phyloP scores from a whole-genome alignment of 768 basidiomycete species.

The Suillus discolor region DNA sequence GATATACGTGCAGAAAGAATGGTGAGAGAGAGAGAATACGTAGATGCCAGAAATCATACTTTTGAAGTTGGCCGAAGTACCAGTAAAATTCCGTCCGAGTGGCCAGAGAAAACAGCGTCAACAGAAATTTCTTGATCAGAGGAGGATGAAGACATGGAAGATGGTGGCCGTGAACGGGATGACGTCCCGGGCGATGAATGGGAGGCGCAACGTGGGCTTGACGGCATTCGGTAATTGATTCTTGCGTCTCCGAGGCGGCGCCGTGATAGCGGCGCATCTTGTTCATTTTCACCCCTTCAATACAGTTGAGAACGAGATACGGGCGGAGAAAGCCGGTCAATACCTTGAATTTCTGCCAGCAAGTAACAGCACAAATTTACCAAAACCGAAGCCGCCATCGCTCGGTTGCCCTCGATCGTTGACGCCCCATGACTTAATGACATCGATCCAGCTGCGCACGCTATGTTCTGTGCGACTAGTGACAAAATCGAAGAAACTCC shows the following conservation, averaged over 20 bases:
- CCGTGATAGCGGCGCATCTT: slow-evolving; percentile 32
- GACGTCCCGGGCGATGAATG: slow-evolving; percentile 2
- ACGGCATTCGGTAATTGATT: slow-evolving; percentile 17
- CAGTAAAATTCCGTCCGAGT: slow-evolving; percentile 83
- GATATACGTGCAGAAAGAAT: background rate
- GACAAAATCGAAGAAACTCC: slow-evolving; percentile 80
- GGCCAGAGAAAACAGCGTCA: slow-evolving; percentile 84
- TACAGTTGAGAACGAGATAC: background rate
- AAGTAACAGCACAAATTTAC: slow-evolving; percentile 59
- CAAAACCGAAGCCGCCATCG: slow-evolving; percentile 85
- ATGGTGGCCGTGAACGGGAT: slow-evolving; percentile 15
- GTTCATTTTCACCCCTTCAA: slow-evolving; percentile 27
- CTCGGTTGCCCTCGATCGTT: slow-evolving; percentile 83
- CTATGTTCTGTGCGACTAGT: slow-evolving; percentile 59
- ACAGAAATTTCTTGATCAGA: slow-evolving; percentile 49
- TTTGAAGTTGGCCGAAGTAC: slow-evolving; percentile 59
- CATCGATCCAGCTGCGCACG: slow-evolving; percentile 74
- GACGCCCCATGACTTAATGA: slow-evolving; percentile 82
- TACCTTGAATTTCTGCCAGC: slow-evolving; percentile 65
- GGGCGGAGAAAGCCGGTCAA: slow-evolving; percentile 4
- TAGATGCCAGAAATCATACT: background rate
- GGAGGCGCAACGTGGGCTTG: slow-evolving; percentile 14
- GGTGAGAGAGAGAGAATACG: background rate
- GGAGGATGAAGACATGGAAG: slow-evolving; percentile 10
- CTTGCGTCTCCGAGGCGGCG: slow-evolving; percentile 25